phyloP scores from a whole-genome alignment of 305 asterid genomes.

The Fraxinus albicans region DNA sequence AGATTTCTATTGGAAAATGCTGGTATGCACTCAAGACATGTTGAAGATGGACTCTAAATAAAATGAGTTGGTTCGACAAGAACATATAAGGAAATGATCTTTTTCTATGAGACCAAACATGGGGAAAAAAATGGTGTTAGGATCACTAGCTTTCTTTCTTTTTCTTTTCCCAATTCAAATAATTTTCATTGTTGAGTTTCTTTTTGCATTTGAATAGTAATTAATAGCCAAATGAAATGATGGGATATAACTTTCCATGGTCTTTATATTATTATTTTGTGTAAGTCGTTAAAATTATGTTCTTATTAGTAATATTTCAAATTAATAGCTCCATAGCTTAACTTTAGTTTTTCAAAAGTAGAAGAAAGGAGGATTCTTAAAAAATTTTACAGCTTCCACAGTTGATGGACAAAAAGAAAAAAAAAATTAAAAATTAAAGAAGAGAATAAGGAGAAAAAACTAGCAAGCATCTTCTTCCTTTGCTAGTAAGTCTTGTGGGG shows the following conservation, averaged over 20 bases:
- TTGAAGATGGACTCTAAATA: not conserved
- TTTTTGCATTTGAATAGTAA: not conserved
- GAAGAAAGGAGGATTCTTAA: constrained; percentile 36
- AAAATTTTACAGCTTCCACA: constrained; percentile 28
- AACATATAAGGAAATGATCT: not conserved
- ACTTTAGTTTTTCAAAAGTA: constrained; percentile 38
- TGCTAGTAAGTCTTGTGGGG: not conserved
- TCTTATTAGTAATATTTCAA: constrained; percentile 16
- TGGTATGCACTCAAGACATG: not conserved
- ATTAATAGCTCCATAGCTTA: constrained; percentile 23
- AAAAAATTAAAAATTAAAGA: constrained; percentile 2
- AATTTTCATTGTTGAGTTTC: not conserved
- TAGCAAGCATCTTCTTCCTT: not conserved
- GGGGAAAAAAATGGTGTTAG: constrained; percentile 18
- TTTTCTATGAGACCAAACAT: constrained; percentile 44
- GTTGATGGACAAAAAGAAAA: constrained; percentile 27
- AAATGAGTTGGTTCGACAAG: not conserved
- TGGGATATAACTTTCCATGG: constrained; percentile 23
- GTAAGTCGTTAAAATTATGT: constrained; percentile 14
- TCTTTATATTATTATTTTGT: constrained; percentile 31
- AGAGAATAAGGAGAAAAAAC: not conserved
- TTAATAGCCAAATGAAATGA: constrained; percentile 32
- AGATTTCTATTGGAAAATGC: not conserved
- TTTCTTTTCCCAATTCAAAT: constrained; percentile 2
- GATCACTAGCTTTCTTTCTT: constrained; percentile 27